Evolutionary conservation across 2,329 filamentous ascomycete genomes (phyloP).

Genomic region (Sporothrix phasma): DNA sequence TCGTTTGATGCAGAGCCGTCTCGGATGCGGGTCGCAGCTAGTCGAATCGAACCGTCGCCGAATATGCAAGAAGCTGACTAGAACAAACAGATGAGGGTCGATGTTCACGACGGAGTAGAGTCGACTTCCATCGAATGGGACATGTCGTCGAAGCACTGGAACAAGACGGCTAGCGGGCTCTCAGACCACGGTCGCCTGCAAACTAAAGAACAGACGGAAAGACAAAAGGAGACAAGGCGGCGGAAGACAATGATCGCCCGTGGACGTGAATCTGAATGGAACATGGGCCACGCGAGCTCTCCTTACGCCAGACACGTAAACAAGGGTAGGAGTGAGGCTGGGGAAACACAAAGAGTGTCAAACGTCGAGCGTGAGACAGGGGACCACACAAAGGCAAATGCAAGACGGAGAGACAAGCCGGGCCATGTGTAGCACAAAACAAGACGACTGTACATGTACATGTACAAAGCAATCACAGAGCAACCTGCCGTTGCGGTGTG

Average conservation of each 20-base stretch:
- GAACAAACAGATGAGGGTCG: too few relatives aligned
- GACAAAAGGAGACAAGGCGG: neutral
- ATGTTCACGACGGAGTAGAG: too few relatives aligned
- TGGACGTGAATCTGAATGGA: too few relatives aligned
- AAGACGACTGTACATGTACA: too few relatives aligned
- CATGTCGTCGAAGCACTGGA: neutral
- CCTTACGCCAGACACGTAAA: neutral
- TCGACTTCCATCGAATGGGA: too few relatives aligned
- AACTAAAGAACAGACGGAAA: neutral
- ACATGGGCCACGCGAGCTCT: neutral
- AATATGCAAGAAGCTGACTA: neutral
- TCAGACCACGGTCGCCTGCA: neutral
- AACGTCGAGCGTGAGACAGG: neutral
- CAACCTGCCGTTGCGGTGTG: neutral
- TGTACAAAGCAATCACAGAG: too few relatives aligned
- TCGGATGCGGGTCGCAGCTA: neutral
- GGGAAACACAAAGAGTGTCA: slow-evolving; percentile 5
- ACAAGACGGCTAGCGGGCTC: neutral
- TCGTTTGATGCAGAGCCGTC: too few relatives aligned
- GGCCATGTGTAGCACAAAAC: neutral
- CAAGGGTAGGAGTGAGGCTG: neutral
- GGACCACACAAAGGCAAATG: neutral
- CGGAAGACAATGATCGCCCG: neutral
- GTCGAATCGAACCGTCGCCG: neutral
- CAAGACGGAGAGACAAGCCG: neutral